Evolutionary conservation across 2,329 filamentous ascomycete species (phyloP), one percentile per base, ranked within the genome.

Genomic region (Hortaea sp.): DNA sequence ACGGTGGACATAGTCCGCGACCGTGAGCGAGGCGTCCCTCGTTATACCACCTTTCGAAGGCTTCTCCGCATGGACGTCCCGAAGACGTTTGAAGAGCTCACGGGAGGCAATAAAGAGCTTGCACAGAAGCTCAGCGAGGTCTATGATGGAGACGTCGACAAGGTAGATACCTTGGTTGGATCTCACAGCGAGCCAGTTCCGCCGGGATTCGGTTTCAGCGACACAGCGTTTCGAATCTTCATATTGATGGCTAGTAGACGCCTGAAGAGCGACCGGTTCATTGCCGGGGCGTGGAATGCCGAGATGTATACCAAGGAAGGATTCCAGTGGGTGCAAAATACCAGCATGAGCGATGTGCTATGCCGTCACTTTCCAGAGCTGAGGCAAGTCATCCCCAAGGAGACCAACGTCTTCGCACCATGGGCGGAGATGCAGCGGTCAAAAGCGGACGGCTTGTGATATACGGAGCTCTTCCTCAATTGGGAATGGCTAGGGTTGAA

Each of bases 1-100:
- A 71, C 69, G 5, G 61, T 73, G 13, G 70, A 73, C 48, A 68
- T 74, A 45, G 59, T 73, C 1, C 64, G 70, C 2, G 69, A 74
- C 49, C 66, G 70, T 28, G 70, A 73, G 53, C 65, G 71, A 11
- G 69, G 70, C 20, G 66, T 73, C 3, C 69, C 69, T 0, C 63
- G 69, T 0, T 72, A 73, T 60, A 67, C 66, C 54, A 51, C 63
- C 30, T 73, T 74, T 59, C 66, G 71, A 0, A 64, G 68, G 0
- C 57, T 73, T 5, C 63, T 74, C 29, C 69, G 63, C 30, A 60
- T 72, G 52, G 41, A 54, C 0, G 58, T 61, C 1, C 62, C 63
- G 4, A 55, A 54, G 11, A 65, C 61, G 0, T 73, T 73, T 43
- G 57, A 65, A 29, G 62, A 64, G 13, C 50, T 72, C 3, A 68